Evolutionary conservation across 2,329 filamentous ascomycete species (phyloP), one percentile per base, ranked within the genome.

Genomic region (Botrytis porri): DNA sequence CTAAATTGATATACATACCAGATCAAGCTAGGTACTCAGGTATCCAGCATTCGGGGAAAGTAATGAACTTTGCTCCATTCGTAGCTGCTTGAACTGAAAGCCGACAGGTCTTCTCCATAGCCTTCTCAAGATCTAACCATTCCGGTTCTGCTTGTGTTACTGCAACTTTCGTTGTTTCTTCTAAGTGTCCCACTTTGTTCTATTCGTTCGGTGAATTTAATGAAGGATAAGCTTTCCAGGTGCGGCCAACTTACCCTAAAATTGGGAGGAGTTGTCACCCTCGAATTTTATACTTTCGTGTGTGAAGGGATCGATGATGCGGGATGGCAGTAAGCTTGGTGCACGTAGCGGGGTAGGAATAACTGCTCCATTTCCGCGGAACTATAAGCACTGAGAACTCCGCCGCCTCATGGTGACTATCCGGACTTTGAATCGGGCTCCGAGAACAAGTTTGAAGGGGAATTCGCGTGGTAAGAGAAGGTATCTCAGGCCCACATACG

Each of bases 81-180:
- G 80, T 74, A 1, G 85, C 85, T 0, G 89, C 89, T 75, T 88
- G 84, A 54, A 83, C 80, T 75, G 91, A 89, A 70, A 90, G 82
- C 0, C 80, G 77, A 75, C 86, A 85, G 6, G 88, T 89, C 78
- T 90, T 90, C 1, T 83, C 79, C 1, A 90, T 85, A 2, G 84
- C 83, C 0, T 79, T 85, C 16, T 85, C 81, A 4, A 90, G 84
- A 76, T 91, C 86, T 6, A 90, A 82, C 88, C 88, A 91, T 1
- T 82, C 84, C 0, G 88, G 87, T 78, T 90, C 88, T 8, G 85
- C 84, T 77, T 90, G 88, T 0, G 86, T 84, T 10, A 85, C 85
- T 35, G 84, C 86, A 10, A 87, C 51, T 45, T 39, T 45, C 22
- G 57, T 48, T 35, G 35, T 35, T 16, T 32, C 4, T 20, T 51